These are phyloP conservation scores for Talaromyces trachyspermus DNA, from an alignment of 495 filamentous ascomycete species.

Conservation along the genomic window DNA sequence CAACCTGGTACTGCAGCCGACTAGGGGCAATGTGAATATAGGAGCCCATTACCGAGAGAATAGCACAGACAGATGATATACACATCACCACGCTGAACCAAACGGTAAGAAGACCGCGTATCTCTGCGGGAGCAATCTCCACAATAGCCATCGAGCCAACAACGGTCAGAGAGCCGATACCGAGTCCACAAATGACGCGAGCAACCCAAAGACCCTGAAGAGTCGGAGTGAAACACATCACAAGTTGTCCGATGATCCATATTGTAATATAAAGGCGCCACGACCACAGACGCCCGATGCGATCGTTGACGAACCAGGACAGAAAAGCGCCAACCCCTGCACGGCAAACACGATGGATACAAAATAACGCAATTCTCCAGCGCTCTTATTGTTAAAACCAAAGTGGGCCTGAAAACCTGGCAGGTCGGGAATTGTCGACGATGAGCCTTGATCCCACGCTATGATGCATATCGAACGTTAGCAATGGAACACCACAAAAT, in stretches of 20 bases:
- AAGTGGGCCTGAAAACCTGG: conserved; percentile 11
- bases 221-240: neutral
- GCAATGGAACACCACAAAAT: neutral
- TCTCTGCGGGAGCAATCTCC: conserved; percentile 13
- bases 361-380: conserved; percentile 7
- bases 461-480: neutral
- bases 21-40: conserved; percentile 5
- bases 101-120: conserved; percentile 13
- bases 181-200: conserved; percentile 14
- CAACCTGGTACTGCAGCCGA: conserved; percentile 16
- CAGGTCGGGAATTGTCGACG: conserved; percentile 8
- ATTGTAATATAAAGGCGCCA: conserved; percentile 1
- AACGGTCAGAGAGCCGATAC: conserved; percentile 14
- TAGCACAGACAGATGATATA: neutral
- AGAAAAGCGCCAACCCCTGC: conserved; percentile 9
- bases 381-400: conserved; percentile 6
- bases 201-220: conserved; percentile 8
- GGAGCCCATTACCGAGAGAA: conserved; percentile 11
- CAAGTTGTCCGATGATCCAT: conserved; percentile 12
- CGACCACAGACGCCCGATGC: conserved; percentile 6
- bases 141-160: conserved; percentile 11
- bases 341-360: conserved; percentile 14
- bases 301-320: conserved; percentile 5
- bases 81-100: conserved; percentile 13
- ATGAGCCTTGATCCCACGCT: conserved; percentile 15